These are phyloP conservation scores for Neocallimastix lanati DNA, from an alignment of 192 early-diverging fungal genomes.

Conservation along the genomic window DNA sequence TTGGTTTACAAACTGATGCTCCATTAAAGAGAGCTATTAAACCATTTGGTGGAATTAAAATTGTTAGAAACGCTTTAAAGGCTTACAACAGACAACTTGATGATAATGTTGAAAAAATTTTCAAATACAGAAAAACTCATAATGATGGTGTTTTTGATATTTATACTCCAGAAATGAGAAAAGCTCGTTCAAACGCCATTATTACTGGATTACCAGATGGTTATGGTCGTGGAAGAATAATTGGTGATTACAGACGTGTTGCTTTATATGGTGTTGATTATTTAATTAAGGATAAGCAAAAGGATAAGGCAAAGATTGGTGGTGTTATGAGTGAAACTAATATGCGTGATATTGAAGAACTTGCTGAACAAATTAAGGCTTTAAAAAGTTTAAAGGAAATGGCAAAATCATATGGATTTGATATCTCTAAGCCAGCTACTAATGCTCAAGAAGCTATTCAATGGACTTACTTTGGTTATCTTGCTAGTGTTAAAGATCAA, in stretches of 20 bases:
- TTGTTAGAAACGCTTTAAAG: conserved; percentile 5
- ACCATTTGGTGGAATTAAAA: conserved; percentile 4
- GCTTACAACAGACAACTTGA: conserved; percentile 1
- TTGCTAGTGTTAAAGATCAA: conserved; percentile 7
- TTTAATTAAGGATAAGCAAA: conserved; percentile 2
- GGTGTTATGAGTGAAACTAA: conserved; percentile 1
- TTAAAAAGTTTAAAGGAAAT: conserved; percentile 3
- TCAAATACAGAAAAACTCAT: conserved; percentile 8
- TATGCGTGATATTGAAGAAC: conserved; percentile 5
- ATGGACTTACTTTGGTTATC: conserved; percentile 7
- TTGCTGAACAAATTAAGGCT: conserved; percentile 5
- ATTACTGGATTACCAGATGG: conserved; percentile 6
- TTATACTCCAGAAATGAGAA: too few species aligned
- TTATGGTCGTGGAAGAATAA: too few species aligned
- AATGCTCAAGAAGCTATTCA: conserved; percentile 4
- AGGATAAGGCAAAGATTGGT: conserved; percentile 2
- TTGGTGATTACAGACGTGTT: too few species aligned
- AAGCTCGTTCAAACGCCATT: conserved; percentile 7
- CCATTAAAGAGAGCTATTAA: too few species aligned
- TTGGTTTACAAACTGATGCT: too few species aligned
- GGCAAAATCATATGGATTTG: conserved; percentile 5
- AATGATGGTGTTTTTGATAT: conserved; percentile 7
- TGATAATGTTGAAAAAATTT: conserved; percentile 4
- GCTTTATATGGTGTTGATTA: conserved; percentile 6
- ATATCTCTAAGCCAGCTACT: conserved; percentile 2